Evolutionary conservation across 2,329 filamentous ascomycete species (phyloP).

Genomic region (Arthroderma sp.): DNA sequence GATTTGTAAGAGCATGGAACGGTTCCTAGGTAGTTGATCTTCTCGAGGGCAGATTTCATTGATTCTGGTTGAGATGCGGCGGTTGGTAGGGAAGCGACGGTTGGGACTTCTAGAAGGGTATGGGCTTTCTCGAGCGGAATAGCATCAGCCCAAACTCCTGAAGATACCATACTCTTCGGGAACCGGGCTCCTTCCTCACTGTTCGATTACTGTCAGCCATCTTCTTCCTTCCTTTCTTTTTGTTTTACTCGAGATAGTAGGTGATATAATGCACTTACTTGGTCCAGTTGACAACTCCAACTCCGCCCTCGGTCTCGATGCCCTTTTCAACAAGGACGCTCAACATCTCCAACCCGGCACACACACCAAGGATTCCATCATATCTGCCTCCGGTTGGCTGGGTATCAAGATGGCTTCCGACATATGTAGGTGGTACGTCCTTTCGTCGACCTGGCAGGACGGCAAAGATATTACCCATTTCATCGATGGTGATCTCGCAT

Average conservation of each 20-base stretch:
- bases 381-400: constrained; percentile 33
- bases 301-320: constrained; percentile 54
- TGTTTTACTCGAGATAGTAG: neutral
- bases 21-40: constrained; percentile 56
- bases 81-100: constrained; percentile 28
- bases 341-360: constrained; percentile 60
- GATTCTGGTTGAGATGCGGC: constrained; percentile 44
- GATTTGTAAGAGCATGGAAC: constrained; percentile 43
- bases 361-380: constrained; percentile 58
- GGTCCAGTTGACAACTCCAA: constrained; percentile 69
- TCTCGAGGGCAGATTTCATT: constrained; percentile 54
- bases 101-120: constrained; percentile 46
- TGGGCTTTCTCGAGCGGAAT: constrained; percentile 52
- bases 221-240: too few species aligned
- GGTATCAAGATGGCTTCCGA: constrained; percentile 32
- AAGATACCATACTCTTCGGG: constrained; percentile 59
- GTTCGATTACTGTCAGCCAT: neutral
- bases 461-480: constrained; percentile 73
- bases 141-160: constrained; percentile 62
- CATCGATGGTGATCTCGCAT: constrained; percentile 55
- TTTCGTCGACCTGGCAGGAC: constrained; percentile 48
- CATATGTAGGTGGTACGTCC: constrained; percentile 43
- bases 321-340: constrained; percentile 53
- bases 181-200: constrained; percentile 74
- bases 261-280: constrained; percentile 34